phyloP scores from a whole-genome alignment of 2,329 filamentous ascomycete genomes.

The Aspergillus felis region DNA sequence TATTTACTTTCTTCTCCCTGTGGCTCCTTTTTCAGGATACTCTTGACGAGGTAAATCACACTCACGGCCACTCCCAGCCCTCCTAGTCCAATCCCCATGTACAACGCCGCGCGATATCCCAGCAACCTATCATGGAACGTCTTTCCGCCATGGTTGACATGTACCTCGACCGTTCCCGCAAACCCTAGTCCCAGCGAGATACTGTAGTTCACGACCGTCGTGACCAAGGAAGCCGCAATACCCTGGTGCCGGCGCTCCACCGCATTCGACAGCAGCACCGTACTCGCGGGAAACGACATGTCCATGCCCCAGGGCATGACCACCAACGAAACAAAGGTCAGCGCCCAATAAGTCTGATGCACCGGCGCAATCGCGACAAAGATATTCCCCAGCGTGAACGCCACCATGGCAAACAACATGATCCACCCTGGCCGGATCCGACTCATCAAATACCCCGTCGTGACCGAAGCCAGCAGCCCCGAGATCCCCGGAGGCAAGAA shows the following conservation, averaged over 20 bases:
- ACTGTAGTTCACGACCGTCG: conserved; percentile 11
- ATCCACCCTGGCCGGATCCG: conserved; percentile 9
- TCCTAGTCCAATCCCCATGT: conserved; percentile 6
- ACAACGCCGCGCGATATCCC: conserved; percentile 11
- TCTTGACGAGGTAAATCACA: background rate
- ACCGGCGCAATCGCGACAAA: conserved; percentile 8
- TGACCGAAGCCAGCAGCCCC: conserved; percentile 9
- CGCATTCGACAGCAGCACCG: conserved; percentile 8
- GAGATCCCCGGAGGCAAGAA: conserved; percentile 7
- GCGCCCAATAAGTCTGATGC: conserved; percentile 9
- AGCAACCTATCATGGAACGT: conserved; percentile 2
- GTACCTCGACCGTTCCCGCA: conserved; percentile 10
- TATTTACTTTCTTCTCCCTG: background rate
- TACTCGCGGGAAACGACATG: conserved; percentile 12
- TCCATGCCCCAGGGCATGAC: conserved; percentile 9
- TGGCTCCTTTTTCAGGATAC: background rate
- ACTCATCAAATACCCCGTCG: conserved; percentile 11
- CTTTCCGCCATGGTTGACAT: conserved; percentile 9
- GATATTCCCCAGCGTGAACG: conserved; percentile 6
- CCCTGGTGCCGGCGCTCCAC: conserved; percentile 11
- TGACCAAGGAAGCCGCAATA: conserved; percentile 8
- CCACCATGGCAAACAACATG: conserved; percentile 13
- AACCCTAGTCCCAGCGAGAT: conserved; percentile 16
- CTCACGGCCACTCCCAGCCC: background rate
- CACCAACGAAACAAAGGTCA: conserved; percentile 2